Conservation (phyloP, 495 filamentous ascomycete genomes). For the Collariella sp. region DNA sequence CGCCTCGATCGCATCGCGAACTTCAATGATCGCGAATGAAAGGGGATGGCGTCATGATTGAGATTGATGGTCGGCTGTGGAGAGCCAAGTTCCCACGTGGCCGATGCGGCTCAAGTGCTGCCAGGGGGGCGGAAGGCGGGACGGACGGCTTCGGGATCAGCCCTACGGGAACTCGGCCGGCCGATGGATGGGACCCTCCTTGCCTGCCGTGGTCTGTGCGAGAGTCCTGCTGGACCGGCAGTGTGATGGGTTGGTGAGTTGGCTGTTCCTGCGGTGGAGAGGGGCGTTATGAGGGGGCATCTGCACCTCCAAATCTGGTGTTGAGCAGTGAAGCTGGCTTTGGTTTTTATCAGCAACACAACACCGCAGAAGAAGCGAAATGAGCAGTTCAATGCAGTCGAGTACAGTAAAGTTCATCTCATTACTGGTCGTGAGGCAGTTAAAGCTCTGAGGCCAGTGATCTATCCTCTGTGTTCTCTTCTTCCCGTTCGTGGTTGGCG, state of each 20-base stretch:
- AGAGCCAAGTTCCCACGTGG: conserved; percentile 21
- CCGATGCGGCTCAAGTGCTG: conserved; percentile 24
- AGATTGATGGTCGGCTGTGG: conserved; percentile 17
- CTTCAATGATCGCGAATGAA: conserved; percentile 9
- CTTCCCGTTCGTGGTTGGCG: background rate
- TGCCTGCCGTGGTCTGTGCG: conserved; percentile 11
- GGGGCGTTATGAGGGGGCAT: too few relatives aligned
- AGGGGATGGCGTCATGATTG: conserved; percentile 25
- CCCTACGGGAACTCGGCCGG: background rate
- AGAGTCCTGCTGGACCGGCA: background rate
- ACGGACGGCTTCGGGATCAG: conserved; percentile 4
- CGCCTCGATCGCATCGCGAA: conserved; percentile 20
- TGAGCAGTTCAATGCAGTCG: background rate
- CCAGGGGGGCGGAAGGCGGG: background rate
- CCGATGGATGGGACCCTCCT: background rate
- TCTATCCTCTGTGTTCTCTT: background rate
- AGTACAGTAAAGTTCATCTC: background rate
- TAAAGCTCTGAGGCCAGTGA: background rate
- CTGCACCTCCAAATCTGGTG: too few relatives aligned
- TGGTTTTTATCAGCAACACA: too few relatives aligned
- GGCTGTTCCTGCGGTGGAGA: too few relatives aligned
- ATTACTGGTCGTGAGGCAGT: background rate
- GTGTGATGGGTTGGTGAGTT: too few relatives aligned
- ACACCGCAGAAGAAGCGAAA: background rate
- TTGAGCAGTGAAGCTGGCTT: too few relatives aligned